Conservation (phyloP, 805 yeast genomes). For the Cyberlindnera mycetangii region DNA sequence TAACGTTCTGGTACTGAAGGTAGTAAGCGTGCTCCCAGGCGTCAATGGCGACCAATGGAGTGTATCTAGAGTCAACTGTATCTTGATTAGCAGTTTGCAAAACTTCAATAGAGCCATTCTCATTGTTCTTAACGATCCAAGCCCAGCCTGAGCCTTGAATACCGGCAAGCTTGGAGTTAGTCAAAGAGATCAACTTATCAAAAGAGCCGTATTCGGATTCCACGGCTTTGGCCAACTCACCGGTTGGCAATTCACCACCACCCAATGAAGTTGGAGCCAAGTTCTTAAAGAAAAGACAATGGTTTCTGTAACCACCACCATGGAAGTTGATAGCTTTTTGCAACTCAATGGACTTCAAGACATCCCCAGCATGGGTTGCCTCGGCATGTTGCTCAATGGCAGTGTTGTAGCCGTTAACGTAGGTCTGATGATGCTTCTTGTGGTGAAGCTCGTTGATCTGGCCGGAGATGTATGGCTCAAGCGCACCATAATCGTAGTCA, state of each 20-base stretch:
- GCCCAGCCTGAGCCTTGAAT: conserved; percentile 97
- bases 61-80: conserved; percentile 62
- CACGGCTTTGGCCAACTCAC: conserved; percentile 59
- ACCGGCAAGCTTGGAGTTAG: conserved; percentile 76
- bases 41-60: conserved; percentile 84
- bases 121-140: conserved; percentile 78
- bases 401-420: conserved; percentile 79
- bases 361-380: conserved; percentile 58
- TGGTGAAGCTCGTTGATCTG: conserved; percentile 85
- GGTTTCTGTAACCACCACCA: conserved; percentile 91
- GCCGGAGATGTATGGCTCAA: conserved; percentile 85
- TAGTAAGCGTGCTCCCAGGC: conserved; percentile 98
- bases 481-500: conserved; percentile 78
- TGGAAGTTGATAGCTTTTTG: conserved; percentile 83
- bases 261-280: conserved; percentile 71
- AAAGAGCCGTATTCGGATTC: conserved; percentile 64
- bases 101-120: conserved; percentile 71
- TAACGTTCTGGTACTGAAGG: conserved; percentile 88
- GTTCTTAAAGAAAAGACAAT: conserved; percentile 83
- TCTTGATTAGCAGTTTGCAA: conserved; percentile 86
- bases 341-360: conserved; percentile 56
- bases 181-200: conserved; percentile 59
- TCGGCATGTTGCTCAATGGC: conserved; percentile 71
- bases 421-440: conserved; percentile 90
- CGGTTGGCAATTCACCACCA: conserved; percentile 67